Base-by-base conservation (phyloP, 495 filamentous ascomycete genomes). In the Talaromyces ruber region DNA sequence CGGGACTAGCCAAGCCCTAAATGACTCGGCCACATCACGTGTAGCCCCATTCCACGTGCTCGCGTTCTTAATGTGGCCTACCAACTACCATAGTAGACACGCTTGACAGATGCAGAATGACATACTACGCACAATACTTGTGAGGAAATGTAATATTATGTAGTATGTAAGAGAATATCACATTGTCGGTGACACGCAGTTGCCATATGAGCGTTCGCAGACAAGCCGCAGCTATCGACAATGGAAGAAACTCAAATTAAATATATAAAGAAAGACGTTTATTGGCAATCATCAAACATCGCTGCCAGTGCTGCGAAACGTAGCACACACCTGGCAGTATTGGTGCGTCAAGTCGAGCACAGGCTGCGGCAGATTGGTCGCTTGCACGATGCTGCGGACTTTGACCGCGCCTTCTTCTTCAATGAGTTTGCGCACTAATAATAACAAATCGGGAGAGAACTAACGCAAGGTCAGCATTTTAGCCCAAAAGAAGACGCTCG, bases 381-480 rank as follows among this genome's bases (percentile, higher is more conserved):
- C 91, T 72, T 98, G 95, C 26, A 98, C 91, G 64, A 98, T 97
- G 67, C 92, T 97, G 66, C 95, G 85, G 34, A 98, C 88, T 76
- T 98, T 98, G 68, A 98, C 91, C 22, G 93, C 95, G 56, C 94
- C 95, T 73, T 98, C 95, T 60, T 96, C 93, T 71, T 97, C 94
- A 71, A 98, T 98, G 64, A 98, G 80, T 65, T 88, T 93, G 64
- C 94, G 87, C 59, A 98, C 87, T 8, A 91, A 84, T 70, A 83
- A 89, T 26, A 98, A 83, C 18, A 98, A 81, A 57, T 90, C 84
- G 11, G 94, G 95, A 18, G 92, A 97, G 74, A 98, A 98, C 89
- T 98, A 63, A n/a, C 61, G 32, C 56, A 57, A 61, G 37, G 62
- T 70, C 30, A 70, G 54, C 61, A 22, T 43, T 12, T 28, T 2